These are phyloP conservation scores for Rhizopogon rudus DNA, from an alignment of 768 basidiomycete species.

Conservation along the genomic window DNA sequence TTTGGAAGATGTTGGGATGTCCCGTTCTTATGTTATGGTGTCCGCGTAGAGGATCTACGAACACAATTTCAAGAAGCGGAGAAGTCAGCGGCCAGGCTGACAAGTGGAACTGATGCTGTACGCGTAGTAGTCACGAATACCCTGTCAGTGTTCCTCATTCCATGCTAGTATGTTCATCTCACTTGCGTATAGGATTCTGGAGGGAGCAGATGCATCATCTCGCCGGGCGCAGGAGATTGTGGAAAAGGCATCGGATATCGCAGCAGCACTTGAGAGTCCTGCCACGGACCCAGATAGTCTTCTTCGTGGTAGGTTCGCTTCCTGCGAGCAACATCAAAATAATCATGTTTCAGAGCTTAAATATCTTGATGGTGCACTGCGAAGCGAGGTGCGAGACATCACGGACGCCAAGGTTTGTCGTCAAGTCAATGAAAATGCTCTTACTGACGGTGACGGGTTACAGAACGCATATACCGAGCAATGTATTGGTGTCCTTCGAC, in stretches of 20 bases:
- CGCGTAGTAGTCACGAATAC: slow-evolving; percentile 42
- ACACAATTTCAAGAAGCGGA: slow-evolving; percentile 51
- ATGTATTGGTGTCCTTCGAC: slow-evolving; percentile 60
- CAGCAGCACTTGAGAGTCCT: slow-evolving; percentile 51
- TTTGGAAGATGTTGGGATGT: neutral
- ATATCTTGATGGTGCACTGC: slow-evolving; percentile 55
- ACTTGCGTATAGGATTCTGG: slow-evolving; percentile 40
- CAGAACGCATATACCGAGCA: slow-evolving; percentile 73
- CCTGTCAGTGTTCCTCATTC: neutral
- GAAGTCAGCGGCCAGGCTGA: slow-evolving; percentile 45
- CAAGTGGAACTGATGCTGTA: slow-evolving; percentile 54
- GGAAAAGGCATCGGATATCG: slow-evolving; percentile 49
- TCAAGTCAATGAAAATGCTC: neutral
- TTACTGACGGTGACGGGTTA: slow-evolving; percentile 22
- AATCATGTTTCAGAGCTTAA: slow-evolving; percentile 46
- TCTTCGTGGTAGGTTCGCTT: slow-evolving; percentile 41
- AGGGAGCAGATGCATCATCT: slow-evolving; percentile 52
- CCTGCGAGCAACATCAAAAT: neutral
- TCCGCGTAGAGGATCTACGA: slow-evolving; percentile 49
- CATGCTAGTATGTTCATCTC: neutral
- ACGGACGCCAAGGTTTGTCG: slow-evolving; percentile 47
- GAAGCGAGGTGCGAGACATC: slow-evolving; percentile 56
- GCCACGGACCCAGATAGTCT: slow-evolving; percentile 44
- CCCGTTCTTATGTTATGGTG: neutral
- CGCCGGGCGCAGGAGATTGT: slow-evolving; percentile 56